Evolutionary conservation across 1,139 yeast species (phyloP).

Genomic region (Tardiomyces digboiensis): DNA sequence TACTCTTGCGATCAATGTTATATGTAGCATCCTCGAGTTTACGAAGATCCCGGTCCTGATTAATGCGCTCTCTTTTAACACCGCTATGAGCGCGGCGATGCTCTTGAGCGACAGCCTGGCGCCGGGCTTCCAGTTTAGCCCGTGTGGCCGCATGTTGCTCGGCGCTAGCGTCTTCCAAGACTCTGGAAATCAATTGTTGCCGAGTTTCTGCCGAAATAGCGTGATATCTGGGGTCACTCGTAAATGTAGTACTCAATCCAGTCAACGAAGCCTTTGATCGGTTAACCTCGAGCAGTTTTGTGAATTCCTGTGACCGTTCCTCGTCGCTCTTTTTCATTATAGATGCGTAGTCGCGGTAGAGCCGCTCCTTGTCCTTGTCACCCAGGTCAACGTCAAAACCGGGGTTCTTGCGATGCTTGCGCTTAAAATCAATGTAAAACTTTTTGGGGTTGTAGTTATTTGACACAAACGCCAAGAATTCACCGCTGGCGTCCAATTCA

Average conservation of each 20-base stretch:
- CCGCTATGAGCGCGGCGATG: background rate
- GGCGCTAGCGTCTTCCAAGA: background rate
- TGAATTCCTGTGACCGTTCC: constrained; percentile 1
- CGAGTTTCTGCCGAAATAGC: background rate
- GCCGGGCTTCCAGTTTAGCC: constrained; percentile 1
- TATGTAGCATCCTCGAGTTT: constrained; percentile 6
- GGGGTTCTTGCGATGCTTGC: constrained; percentile 26
- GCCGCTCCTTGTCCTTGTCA: constrained; percentile 32
- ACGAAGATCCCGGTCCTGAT: constrained; percentile 3
- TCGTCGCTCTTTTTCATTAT: background rate
- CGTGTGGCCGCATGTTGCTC: background rate
- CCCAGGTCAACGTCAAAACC: constrained; percentile 24
- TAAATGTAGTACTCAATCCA: background rate
- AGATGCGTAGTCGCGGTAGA: constrained; percentile 28
- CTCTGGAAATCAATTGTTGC: background rate
- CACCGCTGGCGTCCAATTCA: constrained; percentile 12
- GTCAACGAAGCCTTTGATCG: background rate
- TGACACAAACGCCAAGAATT: constrained; percentile 27
- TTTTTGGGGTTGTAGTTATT: constrained; percentile 22
- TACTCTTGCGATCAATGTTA: constrained; percentile 4
- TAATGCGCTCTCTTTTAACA: constrained; percentile 1
- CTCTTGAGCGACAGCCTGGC: background rate
- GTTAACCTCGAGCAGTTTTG: background rate
- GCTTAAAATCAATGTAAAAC: constrained; percentile 39
- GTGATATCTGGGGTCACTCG: background rate